These are phyloP conservation scores for Arabidopsis hybrid DNA, from an alignment of 441 rosid genomes.

Conservation along the genomic window DNA sequence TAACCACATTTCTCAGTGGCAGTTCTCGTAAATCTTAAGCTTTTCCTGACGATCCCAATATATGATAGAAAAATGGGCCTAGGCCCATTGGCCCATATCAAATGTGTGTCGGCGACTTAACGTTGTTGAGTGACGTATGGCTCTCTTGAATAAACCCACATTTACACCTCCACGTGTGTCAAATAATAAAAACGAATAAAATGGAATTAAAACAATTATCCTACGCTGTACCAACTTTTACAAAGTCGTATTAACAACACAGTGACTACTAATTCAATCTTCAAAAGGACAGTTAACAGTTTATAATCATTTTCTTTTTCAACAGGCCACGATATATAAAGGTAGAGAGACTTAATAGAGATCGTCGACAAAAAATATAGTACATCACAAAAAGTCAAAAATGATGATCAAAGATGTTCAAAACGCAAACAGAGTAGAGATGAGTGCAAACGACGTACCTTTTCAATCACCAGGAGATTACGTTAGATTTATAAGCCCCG, in stretches of 20 bases:
- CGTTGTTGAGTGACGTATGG: slow-evolving; percentile 2
- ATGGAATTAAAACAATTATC: slow-evolving; percentile 25
- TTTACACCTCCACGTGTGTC: slow-evolving; percentile 30
- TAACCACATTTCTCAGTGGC: background rate
- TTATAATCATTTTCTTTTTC: slow-evolving; percentile 5
- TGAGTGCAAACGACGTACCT: background rate
- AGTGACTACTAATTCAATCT: slow-evolving; percentile 36
- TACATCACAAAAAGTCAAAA: background rate
- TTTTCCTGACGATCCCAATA: background rate
- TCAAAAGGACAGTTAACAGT: slow-evolving; percentile 14
- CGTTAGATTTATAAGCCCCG: slow-evolving; percentile 43
- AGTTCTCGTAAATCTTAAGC: background rate
- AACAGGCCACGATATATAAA: slow-evolving; percentile 27
- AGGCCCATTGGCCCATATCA: background rate
- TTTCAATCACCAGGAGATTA: slow-evolving; percentile 44
- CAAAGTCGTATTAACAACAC: slow-evolving; percentile 35
- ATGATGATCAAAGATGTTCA: slow-evolving; percentile 40
- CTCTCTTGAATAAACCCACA: slow-evolving; percentile 7
- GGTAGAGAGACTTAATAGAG: too few species aligned
- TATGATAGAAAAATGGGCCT: background rate
- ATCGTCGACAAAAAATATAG: background rate
- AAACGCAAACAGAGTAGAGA: slow-evolving; percentile 19
- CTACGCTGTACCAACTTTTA: slow-evolving; percentile 39
- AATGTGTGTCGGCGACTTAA: background rate
- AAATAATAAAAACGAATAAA: slow-evolving; percentile 6